Percentiles rank a stretch among this genome's conserved stretches.
phyloP scores from a whole-genome alignment of 1,284 basidiomycete species.

The Cryptococcus sp. region DNA sequence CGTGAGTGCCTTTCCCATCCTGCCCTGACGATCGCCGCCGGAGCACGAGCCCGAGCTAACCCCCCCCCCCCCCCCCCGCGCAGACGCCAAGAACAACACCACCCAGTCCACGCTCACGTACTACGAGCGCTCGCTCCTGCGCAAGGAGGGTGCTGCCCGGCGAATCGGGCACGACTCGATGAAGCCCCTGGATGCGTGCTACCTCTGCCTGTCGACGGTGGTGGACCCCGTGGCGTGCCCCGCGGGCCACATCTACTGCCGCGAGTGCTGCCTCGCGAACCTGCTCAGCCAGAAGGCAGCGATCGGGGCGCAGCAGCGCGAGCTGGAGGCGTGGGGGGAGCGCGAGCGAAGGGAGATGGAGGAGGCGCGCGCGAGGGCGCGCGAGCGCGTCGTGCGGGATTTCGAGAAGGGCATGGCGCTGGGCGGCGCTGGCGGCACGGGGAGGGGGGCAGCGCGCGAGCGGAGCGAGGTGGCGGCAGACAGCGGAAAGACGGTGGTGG shows the following conservation, averaged over 20 bases:
- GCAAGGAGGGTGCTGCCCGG: slow-evolving; percentile 53
- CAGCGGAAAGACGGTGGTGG: slow-evolving; percentile 46
- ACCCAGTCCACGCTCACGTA: slow-evolving; percentile 47
- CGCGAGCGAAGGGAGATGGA: slow-evolving; percentile 71
- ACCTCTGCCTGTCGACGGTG: slow-evolving; percentile 74
- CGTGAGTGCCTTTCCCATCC: slow-evolving; percentile 4
- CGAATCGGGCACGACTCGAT: slow-evolving; percentile 85
- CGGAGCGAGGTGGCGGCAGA: slow-evolving; percentile 61
- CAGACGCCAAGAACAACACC: slow-evolving; percentile 49
- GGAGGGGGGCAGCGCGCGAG: slow-evolving; percentile 11
- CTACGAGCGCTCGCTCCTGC: slow-evolving; percentile 47
- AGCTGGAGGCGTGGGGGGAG: slow-evolving; percentile 65
- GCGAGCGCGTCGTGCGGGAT: slow-evolving; percentile 76
- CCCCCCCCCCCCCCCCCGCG: no score
- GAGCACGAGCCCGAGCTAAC: neutral
- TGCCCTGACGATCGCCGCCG: neutral
- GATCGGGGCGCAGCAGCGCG: slow-evolving; percentile 77
- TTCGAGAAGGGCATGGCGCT: slow-evolving; percentile 74
- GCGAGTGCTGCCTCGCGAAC: slow-evolving; percentile 63
- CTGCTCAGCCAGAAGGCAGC: slow-evolving; percentile 70
- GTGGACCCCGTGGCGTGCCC: slow-evolving; percentile 74
- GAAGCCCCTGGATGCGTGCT: slow-evolving; percentile 80
- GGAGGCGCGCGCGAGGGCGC: slow-evolving; percentile 64
- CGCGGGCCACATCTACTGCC: slow-evolving; percentile 80
- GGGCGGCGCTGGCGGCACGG: slow-evolving; percentile 28